Percentiles rank a stretch among this genome's conserved stretches.
phyloP scores from a whole-genome alignment of 768 basidiomycete genomes.

The Auricularia auricula-judae region DNA sequence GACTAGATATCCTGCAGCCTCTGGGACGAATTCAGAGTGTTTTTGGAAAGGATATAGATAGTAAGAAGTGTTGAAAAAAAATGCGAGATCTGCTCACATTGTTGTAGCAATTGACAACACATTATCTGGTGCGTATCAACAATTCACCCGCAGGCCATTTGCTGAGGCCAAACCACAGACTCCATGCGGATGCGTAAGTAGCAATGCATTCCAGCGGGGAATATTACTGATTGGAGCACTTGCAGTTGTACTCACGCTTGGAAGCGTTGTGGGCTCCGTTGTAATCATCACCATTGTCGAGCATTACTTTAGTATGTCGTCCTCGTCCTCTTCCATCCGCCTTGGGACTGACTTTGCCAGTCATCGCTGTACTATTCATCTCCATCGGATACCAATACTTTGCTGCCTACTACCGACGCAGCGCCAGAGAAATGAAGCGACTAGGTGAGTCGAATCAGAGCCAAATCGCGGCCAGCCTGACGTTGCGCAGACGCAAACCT shows the following conservation, averaged over 20 bases:
- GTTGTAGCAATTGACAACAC: background rate
- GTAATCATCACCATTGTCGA: slow-evolving; percentile 47
- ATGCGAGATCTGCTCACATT: background rate
- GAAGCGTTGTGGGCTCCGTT: slow-evolving; percentile 40
- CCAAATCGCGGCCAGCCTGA: background rate
- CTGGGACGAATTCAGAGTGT: slow-evolving; percentile 50
- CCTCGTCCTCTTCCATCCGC: background rate
- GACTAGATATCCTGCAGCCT: slow-evolving; percentile 24
- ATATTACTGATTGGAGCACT: background rate
- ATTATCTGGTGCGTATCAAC: background rate
- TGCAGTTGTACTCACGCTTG: slow-evolving; percentile 38
- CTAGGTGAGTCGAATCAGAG: slow-evolving; percentile 19
- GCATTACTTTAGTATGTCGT: slow-evolving; percentile 46
- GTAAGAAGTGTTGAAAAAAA: slow-evolving; percentile 31
- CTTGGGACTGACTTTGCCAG: slow-evolving; percentile 17
- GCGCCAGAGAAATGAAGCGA: slow-evolving; percentile 63
- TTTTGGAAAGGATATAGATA: slow-evolving; percentile 58
- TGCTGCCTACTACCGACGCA: slow-evolving; percentile 56
- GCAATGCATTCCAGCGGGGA: background rate
- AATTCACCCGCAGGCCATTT: background rate
- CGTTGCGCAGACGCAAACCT: slow-evolving; percentile 57
- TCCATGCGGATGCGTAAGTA: slow-evolving; percentile 47
- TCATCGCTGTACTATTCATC: slow-evolving; percentile 44
- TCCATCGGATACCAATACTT: slow-evolving; percentile 53
- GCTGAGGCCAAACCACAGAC: slow-evolving; percentile 21